Base-by-base conservation (phyloP, 495 filamentous ascomycete genomes). In the Podospora appendiculata region DNA sequence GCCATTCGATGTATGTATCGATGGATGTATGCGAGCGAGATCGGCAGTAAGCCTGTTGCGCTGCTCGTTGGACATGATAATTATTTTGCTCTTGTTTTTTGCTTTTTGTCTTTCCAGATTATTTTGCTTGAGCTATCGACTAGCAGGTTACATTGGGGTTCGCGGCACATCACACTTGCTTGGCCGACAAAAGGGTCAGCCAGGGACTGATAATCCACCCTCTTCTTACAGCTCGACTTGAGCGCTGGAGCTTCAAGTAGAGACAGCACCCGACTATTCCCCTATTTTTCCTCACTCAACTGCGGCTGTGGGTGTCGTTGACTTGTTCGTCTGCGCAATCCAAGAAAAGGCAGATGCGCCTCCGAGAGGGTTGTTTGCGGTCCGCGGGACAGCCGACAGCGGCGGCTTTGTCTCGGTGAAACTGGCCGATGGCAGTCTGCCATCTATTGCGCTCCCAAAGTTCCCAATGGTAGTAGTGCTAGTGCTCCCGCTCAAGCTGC, bases 311-410 rank as follows among this genome's bases (percentile, higher is more conserved):
- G 70, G 59, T 33, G 69, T 60, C 57, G 67, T 73, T 10, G 68
- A 54, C 63, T 73, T 71, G 42, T 47, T 58, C 39, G 65, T 51
- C 32, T 62, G 32, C 6, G 46, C 73, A 69, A 96, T 82, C 90
- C 91, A 98, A n/a, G 86, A 80, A 73, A 98, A 98, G 12, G 93
- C 93, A 19, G 89, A 92, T n/a, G 88, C 93, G 36, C 88, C 85
- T 10, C 93, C 93, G 39, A 96, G 76, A 3, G 93, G 91, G 64
- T 96, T 96, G 18, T 83, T 66, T 36, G 70, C 68, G 8, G 75
- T 69, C 58, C 71, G 65, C 43, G 72, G 69, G 42, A 70, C 59
- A 36, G 62, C 48, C 39, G 65, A 52, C 42, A 58, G 58, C 52
- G 63, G 70, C 48, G 63, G 59, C 63, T 67, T 8, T 17, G n/a